Conservation (phyloP, 331 rosid genomes). For the Stylosanthes scabra region DNA sequence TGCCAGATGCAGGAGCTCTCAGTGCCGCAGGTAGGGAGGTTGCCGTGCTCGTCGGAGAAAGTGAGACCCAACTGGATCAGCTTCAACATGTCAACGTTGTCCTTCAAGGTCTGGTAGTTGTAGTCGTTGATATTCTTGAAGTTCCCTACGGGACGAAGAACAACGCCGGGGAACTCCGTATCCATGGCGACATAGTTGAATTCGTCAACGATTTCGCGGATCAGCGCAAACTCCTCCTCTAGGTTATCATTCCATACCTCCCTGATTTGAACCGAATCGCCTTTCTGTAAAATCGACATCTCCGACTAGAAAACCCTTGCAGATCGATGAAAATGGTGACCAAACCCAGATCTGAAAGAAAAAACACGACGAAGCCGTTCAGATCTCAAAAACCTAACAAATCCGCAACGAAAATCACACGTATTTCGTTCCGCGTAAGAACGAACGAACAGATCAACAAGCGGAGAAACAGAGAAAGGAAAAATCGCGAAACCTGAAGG, state of each 20-base stretch:
- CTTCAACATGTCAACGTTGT: constrained; percentile 92
- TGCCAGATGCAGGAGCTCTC: constrained; percentile 80
- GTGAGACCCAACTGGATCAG: constrained; percentile 96
- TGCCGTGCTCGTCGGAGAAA: constrained; percentile 78
- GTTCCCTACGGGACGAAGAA: constrained; percentile 80
- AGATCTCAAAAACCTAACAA: constrained; percentile 44
- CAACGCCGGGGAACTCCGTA: constrained; percentile 95
- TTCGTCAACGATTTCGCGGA: constrained; percentile 71
- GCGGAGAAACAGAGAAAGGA: background rate
- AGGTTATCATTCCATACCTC: constrained; percentile 93
- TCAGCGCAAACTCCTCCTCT: constrained; percentile 77
- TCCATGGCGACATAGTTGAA: constrained; percentile 83
- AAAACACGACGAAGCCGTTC: constrained; percentile 32
- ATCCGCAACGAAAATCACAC: background rate
- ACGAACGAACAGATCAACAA: background rate
- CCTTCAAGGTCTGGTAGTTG: constrained; percentile 84
- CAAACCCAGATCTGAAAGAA: constrained; percentile 68
- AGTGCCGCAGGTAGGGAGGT: constrained; percentile 75
- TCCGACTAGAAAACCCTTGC: constrained; percentile 37
- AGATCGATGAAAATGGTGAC: constrained; percentile 28
- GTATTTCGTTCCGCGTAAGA: background rate
- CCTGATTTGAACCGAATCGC: constrained; percentile 78
- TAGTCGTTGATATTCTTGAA: constrained; percentile 81
- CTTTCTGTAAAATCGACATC: constrained; percentile 83
- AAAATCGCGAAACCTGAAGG: constrained; percentile 47